These are phyloP conservation scores for Fraxinus americana DNA, from an alignment of 257 asterid genomes.

Conservation along the genomic window DNA sequence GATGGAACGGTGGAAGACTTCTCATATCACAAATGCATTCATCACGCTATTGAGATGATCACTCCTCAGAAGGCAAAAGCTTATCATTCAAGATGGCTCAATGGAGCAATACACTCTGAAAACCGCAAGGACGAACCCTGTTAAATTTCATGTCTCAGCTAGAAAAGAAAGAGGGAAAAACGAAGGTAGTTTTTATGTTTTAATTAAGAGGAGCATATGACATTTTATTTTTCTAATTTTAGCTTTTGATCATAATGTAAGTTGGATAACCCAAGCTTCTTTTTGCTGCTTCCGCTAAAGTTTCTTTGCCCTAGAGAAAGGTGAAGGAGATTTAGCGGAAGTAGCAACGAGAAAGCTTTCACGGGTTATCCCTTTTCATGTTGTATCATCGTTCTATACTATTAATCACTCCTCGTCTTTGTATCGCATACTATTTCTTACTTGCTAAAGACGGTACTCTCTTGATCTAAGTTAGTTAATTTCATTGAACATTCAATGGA, in stretches of 20 bases:
- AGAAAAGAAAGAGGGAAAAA: neutral
- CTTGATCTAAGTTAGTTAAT: neutral
- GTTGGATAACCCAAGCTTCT: conserved; percentile 87
- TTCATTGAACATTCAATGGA: neutral
- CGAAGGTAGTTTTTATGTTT: neutral
- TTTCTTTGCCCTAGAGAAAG: conserved; percentile 66
- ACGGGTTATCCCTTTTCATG: conserved; percentile 66
- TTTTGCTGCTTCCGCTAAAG: conserved; percentile 96
- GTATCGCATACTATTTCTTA: neutral
- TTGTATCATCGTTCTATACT: conserved; percentile 12
- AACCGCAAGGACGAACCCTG: neutral
- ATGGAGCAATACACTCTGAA: conserved; percentile 4
- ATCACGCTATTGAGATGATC: conserved; percentile 53
- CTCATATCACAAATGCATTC: conserved; percentile 77
- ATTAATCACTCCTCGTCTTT: neutral
- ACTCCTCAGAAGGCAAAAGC: conserved; percentile 53
- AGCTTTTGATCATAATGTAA: conserved; percentile 15
- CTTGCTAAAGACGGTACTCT: neutral
- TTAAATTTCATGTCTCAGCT: neutral
- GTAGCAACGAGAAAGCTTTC: conserved; percentile 99
- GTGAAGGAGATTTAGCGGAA: conserved; percentile 91
- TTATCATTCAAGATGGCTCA: conserved; percentile 40
- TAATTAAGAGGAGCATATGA: neutral
- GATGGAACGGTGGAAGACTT: conserved; percentile 90
- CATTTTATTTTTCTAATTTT: conserved; percentile 10